Conservation (phyloP, 768 basidiomycete species). For the Tylopilus plumbeoviolaceoides region DNA sequence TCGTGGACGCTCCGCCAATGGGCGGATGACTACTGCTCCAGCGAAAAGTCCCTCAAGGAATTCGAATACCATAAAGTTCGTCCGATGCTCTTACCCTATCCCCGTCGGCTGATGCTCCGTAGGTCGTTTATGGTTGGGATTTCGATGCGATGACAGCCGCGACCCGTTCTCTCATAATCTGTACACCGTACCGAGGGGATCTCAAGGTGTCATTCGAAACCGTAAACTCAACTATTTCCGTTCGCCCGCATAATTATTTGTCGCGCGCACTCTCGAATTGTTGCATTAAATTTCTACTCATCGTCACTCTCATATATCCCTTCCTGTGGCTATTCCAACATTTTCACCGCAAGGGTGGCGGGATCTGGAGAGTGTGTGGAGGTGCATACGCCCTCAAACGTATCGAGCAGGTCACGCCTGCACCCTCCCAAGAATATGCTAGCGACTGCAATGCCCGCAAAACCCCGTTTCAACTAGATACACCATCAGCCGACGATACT, state of each 20-base stretch:
- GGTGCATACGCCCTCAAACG: conserved; percentile 71
- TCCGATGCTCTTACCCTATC: neutral
- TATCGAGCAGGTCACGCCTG: conserved; percentile 16
- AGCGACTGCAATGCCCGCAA: conserved; percentile 1
- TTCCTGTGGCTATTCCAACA: conserved; percentile 79
- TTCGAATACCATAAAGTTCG: conserved; percentile 68
- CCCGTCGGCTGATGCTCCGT: conserved; percentile 26
- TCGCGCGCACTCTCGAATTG: conserved; percentile 65
- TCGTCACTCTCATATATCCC: conserved; percentile 69
- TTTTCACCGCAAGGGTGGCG: conserved; percentile 64
- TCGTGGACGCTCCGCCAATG: conserved; percentile 67
- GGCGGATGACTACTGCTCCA: conserved; percentile 80
- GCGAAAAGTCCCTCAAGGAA: conserved; percentile 69
- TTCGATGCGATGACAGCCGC: conserved; percentile 38
- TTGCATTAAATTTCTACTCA: conserved; percentile 67
- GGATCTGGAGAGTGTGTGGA: conserved; percentile 72
- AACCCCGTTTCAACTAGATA: conserved; percentile 3
- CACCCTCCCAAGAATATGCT: conserved; percentile 3
- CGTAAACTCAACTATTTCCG: conserved; percentile 46
- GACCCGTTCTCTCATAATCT: conserved; percentile 34
- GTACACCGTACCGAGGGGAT: conserved; percentile 37
- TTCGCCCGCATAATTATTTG: conserved; percentile 64
- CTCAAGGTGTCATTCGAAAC: conserved; percentile 47
- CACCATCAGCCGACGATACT: neutral
- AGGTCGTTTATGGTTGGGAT: conserved; percentile 62